Evolutionary conservation across 176 grass and related monocot genomes (phyloP).

Genomic region (Cocos nucifera): DNA sequence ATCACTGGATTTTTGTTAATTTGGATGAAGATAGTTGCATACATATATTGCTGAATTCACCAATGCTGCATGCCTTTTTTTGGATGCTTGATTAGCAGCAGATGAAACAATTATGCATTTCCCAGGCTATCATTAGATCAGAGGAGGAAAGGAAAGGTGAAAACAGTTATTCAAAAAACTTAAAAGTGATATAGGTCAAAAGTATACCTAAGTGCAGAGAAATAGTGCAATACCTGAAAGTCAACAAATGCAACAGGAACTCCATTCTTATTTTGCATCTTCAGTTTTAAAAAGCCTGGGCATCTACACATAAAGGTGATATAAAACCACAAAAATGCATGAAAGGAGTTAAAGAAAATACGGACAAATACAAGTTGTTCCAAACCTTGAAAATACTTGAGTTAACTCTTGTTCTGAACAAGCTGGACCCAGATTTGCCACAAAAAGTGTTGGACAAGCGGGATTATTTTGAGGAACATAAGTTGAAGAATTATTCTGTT

Average conservation of each 20-base stretch:
- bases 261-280: slow-evolving; percentile 86
- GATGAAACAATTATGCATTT: too few relatives aligned
- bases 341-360: not conserved
- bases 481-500: slow-evolving; percentile 12
- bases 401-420: slow-evolving; percentile 64
- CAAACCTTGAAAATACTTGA: slow-evolving; percentile 82
- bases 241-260: slow-evolving; percentile 93
- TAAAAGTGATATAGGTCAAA: too few relatives aligned
- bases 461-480: slow-evolving; percentile 62
- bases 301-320: slow-evolving; percentile 39
- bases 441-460: slow-evolving; percentile 84
- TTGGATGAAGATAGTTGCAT: too few relatives aligned
- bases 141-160: too few relatives aligned
- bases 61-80: too few relatives aligned
- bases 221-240: slow-evolving; percentile 70
- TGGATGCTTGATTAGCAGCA: too few relatives aligned
- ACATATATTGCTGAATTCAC: too few relatives aligned
- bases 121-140: too few relatives aligned
- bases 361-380: not conserved
- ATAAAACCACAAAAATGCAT: slow-evolving; percentile 4
- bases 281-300: slow-evolving; percentile 68
- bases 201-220: too few relatives aligned
- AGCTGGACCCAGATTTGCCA: slow-evolving; percentile 70
- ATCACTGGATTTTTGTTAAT: too few relatives aligned
- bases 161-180: too few relatives aligned